Evolutionary conservation across 257 asterid genomes (phyloP).

Genomic region (Nicotiana knightiana): DNA sequence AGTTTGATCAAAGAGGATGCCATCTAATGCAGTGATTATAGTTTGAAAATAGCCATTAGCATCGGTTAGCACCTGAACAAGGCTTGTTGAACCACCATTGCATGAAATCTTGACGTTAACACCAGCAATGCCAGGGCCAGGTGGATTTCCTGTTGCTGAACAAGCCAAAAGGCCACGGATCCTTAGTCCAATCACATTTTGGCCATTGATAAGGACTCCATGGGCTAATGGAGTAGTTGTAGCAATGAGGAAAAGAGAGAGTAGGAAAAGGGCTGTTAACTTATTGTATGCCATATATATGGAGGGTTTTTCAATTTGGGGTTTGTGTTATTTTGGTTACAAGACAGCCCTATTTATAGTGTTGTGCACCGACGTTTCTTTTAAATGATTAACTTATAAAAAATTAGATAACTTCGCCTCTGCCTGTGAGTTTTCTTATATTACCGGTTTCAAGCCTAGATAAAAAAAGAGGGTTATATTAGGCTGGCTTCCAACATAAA

Average conservation of each 20-base stretch:
- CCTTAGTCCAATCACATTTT: background rate
- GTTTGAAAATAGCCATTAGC: background rate
- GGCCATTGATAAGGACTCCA: background rate
- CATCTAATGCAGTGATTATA: background rate
- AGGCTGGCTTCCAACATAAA: too few relatives aligned
- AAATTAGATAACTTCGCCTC: too few relatives aligned
- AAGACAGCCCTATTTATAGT: too few relatives aligned
- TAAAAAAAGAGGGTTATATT: too few relatives aligned
- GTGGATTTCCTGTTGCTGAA: background rate
- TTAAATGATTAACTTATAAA: too few relatives aligned
- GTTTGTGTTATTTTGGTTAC: too few relatives aligned
- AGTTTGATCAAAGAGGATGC: background rate
- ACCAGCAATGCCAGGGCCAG: constrained; percentile 2
- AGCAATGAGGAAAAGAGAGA: background rate
- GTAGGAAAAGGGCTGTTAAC: background rate
- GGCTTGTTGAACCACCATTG: background rate
- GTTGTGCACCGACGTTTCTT: too few relatives aligned
- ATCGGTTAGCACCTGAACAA: constrained; percentile 2
- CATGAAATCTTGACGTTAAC: constrained; percentile 14
- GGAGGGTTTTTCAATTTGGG: too few relatives aligned
- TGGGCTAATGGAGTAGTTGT: background rate
- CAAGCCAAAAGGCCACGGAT: background rate
- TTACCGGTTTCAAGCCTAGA: too few relatives aligned
- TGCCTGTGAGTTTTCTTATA: too few relatives aligned
- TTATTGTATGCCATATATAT: background rate